A percentile compares a stretch with the other conserved stretches of the same genome.
phyloP scores from a whole-genome alignment of 768 basidiomycete species.

The Epithele typhae region DNA sequence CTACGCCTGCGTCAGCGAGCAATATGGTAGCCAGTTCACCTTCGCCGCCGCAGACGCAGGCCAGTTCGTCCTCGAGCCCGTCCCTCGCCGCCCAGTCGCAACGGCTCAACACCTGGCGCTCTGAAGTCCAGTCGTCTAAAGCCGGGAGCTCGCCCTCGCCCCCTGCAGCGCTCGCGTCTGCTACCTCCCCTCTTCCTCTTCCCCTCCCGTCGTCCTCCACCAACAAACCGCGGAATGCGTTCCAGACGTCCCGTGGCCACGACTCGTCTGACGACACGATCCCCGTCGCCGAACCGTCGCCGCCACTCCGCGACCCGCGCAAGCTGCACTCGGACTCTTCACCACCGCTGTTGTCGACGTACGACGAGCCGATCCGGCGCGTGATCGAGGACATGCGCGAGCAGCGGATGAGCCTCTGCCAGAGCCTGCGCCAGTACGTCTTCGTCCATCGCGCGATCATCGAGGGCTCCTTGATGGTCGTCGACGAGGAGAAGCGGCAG shows the following conservation, averaged over 20 bases:
- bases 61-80: constrained; percentile 1
- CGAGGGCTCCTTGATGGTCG: constrained; percentile 72
- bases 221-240: too few relatives aligned
- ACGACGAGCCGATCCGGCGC: constrained; percentile 73
- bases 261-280: not conserved
- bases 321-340: constrained; percentile 45
- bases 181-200: not conserved
- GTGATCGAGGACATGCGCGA: constrained; percentile 92
- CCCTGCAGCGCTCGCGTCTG: not conserved
- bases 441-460: constrained; percentile 87
- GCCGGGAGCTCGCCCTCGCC: constrained; percentile 1
- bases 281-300: not conserved
- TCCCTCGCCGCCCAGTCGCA: constrained; percentile 1
- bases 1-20: constrained; percentile 2
- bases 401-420: constrained; percentile 95
- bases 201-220: too few relatives aligned
- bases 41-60: not conserved
- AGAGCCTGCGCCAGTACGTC: constrained; percentile 90
- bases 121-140: constrained; percentile 17
- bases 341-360: constrained; percentile 57
- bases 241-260: too few relatives aligned
- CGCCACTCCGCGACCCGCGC: constrained; percentile 40
- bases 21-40: not conserved
- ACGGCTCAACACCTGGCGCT: constrained; percentile 23
- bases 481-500: constrained; percentile 62